Evolutionary conservation across 192 early-diverging fungal species (phyloP).

Genomic region (Coemansia sp.): DNA sequence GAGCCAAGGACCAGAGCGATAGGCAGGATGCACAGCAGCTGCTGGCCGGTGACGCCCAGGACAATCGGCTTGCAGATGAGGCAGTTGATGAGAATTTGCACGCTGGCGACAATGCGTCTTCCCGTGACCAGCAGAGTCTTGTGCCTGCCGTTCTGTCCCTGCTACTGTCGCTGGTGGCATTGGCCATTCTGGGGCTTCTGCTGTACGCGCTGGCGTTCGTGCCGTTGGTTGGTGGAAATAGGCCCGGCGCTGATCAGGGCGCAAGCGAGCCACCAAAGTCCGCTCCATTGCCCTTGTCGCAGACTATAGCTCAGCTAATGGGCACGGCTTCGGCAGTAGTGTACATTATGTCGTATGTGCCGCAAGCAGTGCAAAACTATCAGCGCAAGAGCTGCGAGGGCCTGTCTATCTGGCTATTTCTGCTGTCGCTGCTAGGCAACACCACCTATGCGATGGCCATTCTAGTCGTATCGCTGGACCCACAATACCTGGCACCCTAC

Average conservation of each 20-base stretch:
- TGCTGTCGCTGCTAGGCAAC: constrained; percentile 77
- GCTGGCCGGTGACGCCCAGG: neutral
- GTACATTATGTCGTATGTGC: constrained; percentile 63
- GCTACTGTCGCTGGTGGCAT: constrained; percentile 24
- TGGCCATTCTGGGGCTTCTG: constrained; percentile 29
- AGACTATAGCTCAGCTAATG: constrained; percentile 46
- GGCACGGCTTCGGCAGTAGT: constrained; percentile 39
- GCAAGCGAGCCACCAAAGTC: neutral
- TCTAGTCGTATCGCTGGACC: constrained; percentile 68
- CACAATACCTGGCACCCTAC: constrained; percentile 65
- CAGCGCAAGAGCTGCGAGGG: constrained; percentile 72
- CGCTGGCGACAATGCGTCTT: neutral
- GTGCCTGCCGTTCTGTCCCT: constrained; percentile 15
- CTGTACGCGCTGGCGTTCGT: constrained; percentile 19
- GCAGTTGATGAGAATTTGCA: neutral
- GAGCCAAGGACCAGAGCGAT: constrained; percentile 7
- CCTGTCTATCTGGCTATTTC: constrained; percentile 76
- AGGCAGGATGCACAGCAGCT: constrained; percentile 1
- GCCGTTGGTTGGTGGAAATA: neutral
- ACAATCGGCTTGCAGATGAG: neutral
- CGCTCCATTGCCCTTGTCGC: constrained; percentile 11
- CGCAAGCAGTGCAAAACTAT: constrained; percentile 80
- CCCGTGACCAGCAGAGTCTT: neutral
- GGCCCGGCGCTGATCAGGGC: neutral
- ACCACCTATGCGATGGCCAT: constrained; percentile 65